These are phyloP conservation scores for Lojkania enalia DNA, from an alignment of 2,329 filamentous ascomycete genomes.

Conservation along the genomic window DNA sequence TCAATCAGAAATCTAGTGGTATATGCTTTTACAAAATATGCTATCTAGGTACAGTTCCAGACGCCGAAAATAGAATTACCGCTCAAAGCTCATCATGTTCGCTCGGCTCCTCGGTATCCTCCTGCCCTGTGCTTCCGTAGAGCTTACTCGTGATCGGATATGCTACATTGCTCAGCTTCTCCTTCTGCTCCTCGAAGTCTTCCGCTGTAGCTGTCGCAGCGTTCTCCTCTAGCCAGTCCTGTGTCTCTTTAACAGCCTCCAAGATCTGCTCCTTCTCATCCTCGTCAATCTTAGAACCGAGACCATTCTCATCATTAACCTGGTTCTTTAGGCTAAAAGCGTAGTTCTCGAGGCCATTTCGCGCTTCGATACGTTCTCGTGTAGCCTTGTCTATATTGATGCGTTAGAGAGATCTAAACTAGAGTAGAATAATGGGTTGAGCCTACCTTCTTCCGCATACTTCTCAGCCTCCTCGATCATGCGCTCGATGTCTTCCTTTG, in stretches of 20 bases:
- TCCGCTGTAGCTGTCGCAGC: constrained; percentile 80
- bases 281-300: constrained; percentile 97
- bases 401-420: background rate
- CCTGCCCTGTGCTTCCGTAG: constrained; percentile 70
- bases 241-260: constrained; percentile 94
- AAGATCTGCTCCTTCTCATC: constrained; percentile 97
- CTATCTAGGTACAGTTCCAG: too few relatives aligned
- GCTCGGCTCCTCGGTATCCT: constrained; percentile 66
- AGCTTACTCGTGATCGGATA: constrained; percentile 99
- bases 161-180: constrained; percentile 95
- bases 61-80: too few relatives aligned
- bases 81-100: constrained; percentile 56
- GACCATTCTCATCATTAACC: constrained; percentile 92
- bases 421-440: background rate
- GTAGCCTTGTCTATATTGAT: constrained; percentile 84
- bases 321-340: constrained; percentile 99
- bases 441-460: constrained; percentile 77
- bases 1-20: too few relatives aligned
- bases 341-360: constrained; percentile 98
- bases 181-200: constrained; percentile 99
- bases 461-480: constrained; percentile 99
- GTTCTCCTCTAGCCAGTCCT: constrained; percentile 97
- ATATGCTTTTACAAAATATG: too few relatives aligned
- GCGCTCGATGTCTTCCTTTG: constrained; percentile 95
- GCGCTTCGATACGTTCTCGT: constrained; percentile 92